Base-by-base conservation (phyloP, 148 eudicot genomes). In the Amaranthus cruentus region DNA sequence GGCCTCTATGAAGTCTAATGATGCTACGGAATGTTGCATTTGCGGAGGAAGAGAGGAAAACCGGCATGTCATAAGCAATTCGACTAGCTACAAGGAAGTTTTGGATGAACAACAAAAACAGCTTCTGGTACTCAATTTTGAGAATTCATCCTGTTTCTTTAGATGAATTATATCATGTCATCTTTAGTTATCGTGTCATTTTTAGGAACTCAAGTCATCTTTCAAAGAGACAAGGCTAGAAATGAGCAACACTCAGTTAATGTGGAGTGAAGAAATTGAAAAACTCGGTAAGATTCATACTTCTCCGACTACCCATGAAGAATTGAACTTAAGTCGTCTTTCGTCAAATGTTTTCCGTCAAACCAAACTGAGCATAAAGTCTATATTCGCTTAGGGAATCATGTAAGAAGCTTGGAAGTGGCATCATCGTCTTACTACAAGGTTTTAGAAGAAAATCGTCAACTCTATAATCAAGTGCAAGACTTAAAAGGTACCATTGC, bases 381-480 rank as follows among this genome's bases (percentile, higher is more conserved):
- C 38, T 28, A 28, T 28, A 43, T 38, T 75, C 69, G 44, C 62
- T 73, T 77, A 94, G 98, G 76, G 62, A 77, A 90, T 73, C 93
- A 94, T 69, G 82, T 92, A 48, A 86, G 81, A 77, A 84, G 87
- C 68, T 88, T 95, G 74, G 92, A 88, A 81, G 91, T 78, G 48
- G 90, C 94, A 48, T 84, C 99, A 51, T 86, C 96, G 62, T 88
- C 96, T 64, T 95, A 91, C 80, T 88, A 95, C 84, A 87, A 88
- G 80, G 96, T 95, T 78, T 79, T 95, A 70, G 92, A 92, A 81
- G 99, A 95, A 85, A 95, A 95, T 56, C 92, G 99, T 14, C 55
- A 68, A 57, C 92, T 95, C 18, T 92, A 90, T 74, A 95, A 95
- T 84, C 92, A 87, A 81, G 93, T 95, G 51, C 99, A 90, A 83